These are phyloP conservation scores for Cercophora newfieldiana DNA, from an alignment of 495 filamentous ascomycete species.

Conservation along the genomic window DNA sequence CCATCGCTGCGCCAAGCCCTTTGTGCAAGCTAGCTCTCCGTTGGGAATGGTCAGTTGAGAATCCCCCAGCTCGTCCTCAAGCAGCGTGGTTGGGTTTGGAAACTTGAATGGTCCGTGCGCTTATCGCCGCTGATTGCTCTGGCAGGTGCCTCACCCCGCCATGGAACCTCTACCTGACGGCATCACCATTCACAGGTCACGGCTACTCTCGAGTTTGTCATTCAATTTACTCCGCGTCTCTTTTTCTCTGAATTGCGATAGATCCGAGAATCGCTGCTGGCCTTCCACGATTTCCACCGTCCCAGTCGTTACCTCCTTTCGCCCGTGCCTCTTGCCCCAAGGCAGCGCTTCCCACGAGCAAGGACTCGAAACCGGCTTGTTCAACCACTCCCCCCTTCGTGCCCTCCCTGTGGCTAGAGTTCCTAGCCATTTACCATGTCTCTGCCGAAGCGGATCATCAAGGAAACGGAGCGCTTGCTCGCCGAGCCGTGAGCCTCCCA, in stretches of 20 bases:
- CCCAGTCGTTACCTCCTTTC: neutral
- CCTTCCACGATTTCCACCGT: neutral
- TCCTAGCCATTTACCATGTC: conserved; percentile 50
- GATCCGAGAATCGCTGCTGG: neutral
- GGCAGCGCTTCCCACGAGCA: neutral
- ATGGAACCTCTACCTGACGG: neutral
- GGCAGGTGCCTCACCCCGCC: neutral
- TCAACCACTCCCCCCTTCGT: neutral
- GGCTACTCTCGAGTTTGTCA: neutral
- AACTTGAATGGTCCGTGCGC: conserved; percentile 17
- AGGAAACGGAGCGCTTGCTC: conserved; percentile 97
- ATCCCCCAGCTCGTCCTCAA: neutral
- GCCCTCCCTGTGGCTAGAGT: neutral
- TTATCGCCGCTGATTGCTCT: conserved; percentile 17
- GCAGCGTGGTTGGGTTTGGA: neutral
- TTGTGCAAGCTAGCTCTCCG: neutral
- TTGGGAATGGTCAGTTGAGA: neutral
- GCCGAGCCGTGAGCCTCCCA: conserved; percentile 80
- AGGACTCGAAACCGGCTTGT: neutral
- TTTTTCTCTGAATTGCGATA: neutral
- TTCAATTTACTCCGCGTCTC: neutral
- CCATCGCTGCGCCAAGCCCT: neutral
- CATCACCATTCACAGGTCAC: neutral
- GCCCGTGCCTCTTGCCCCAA: neutral
- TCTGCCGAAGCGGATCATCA: conserved; percentile 93